Evolutionary conservation across 2,329 filamentous ascomycete species (phyloP), one percentile per base, ranked within the genome.

Genomic region (Juglanconis oblonga): DNA sequence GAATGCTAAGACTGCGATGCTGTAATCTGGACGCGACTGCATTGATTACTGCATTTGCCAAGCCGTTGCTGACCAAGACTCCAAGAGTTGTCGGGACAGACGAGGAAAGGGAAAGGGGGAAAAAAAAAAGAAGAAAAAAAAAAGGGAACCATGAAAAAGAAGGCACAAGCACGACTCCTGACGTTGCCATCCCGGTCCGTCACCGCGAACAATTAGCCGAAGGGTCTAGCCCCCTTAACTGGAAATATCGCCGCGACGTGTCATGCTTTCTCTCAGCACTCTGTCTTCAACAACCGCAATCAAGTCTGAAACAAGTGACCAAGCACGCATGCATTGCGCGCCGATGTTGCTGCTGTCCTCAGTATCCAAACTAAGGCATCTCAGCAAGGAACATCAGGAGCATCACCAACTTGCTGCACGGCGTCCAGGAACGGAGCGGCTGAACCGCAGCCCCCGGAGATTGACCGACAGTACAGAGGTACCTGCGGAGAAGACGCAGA

Each of bases 381-480:
- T 24, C 17, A 24, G 17, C 17, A 24, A 2, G 1, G 17, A 24
- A 24, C 1, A 24, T 24, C 17, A 24, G 17, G 17, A 24, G 17
- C 17, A 24, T 24, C 17, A 24, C 17, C 17, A 24, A 24, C 17
- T 24, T 24, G 17, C 17, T 24, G 17, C 17, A 24, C 17, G 17
- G 17, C 17, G 2, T 24, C 40, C 40, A 44, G 10, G 5, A 14
- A 13, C 8, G 11, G 40, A 44, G 5, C 14, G 11, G 33, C 17
- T 32, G n/a, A 4, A 50, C 11, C 32, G 24, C 40, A 32, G 13
- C 40, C 11, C 10, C 35, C 59, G 55, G 59, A 61, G 51, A 61
- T 61, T 61, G 49, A 17, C 59, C 59, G 59, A 52, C 36, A 51
- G 35, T 33, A 50, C 55, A 33, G 44, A 49, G 56, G 54, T 58